Conservation (phyloP, 495 filamentous ascomycete species). For the Hypoxylon lenormandii region DNA sequence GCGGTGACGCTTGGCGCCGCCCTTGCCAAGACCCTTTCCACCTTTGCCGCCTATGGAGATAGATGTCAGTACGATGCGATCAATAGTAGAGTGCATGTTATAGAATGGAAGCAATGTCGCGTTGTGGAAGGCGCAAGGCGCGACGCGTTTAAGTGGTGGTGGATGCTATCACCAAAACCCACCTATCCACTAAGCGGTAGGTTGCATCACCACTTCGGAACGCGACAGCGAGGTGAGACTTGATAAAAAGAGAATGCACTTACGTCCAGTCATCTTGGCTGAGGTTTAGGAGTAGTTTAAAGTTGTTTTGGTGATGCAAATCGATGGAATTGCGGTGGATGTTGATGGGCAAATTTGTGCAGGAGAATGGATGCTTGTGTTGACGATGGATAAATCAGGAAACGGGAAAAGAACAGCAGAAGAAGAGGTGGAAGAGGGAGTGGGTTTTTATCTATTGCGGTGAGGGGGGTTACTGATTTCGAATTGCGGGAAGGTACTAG, state of each 20-base stretch:
- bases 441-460: conserved; percentile 32
- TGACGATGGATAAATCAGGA: conserved; percentile 49
- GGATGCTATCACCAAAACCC: conserved; percentile 32
- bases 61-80: conserved; percentile 7
- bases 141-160: conserved; percentile 34
- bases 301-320: conserved; percentile 51
- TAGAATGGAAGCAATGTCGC: conserved; percentile 70
- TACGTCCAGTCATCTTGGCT: conserved; percentile 94
- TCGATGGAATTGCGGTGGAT: conserved; percentile 45
- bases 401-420: conserved; percentile 37
- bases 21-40: conserved; percentile 93
- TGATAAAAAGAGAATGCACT: conserved; percentile 61
- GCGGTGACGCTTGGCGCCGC: conserved; percentile 90
- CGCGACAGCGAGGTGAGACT: conserved; percentile 36
- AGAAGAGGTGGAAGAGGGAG: conserved; percentile 42
- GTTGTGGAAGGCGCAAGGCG: conserved; percentile 9
- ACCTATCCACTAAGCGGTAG: conserved; percentile 40
- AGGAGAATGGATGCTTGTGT: conserved; percentile 46
- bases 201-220: conserved; percentile 37
- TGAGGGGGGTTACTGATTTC: conserved; percentile 45
- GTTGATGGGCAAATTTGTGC: conserved; percentile 49
- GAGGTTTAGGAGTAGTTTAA: conserved; percentile 52
- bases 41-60: conserved; percentile 81
- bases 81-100: not conserved
- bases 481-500: conserved; percentile 49